Base-by-base conservation (phyloP, 495 filamentous ascomycete species). In the Podospora appendiculata region DNA sequence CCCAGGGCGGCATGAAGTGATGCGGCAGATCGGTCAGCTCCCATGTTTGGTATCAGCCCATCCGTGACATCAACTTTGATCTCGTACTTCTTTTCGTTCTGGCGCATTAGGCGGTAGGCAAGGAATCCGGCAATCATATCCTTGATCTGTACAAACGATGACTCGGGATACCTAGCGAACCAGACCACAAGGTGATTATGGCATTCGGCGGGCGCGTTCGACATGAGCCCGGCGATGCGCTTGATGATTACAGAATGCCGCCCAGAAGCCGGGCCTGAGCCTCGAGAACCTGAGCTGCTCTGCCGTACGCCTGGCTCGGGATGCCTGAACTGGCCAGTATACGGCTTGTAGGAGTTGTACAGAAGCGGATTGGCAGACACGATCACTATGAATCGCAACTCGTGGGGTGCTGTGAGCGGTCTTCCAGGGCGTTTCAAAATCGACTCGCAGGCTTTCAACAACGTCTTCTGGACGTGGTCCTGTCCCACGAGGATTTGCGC, bases 191-290 rank as follows among this genome's bases (percentile, higher is more conserved):
- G 68, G 55, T 87, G 82, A 49, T 85, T 85, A 61, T 95, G 90
- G 58, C 87, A 90, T 41, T 85, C 79, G 59, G 79, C 82, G 0
- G 88, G 77, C 12, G 87, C 66, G 66, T 94, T 89, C 3, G 89
- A 84, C 41, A 95, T 54, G 32, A 96, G 66, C 7, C 91, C 91
- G 18, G 95, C 61, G 46, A 95, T 85, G 43, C 91, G 79, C 62
- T 96, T 96, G 60, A 93, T 78, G 52, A 96, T 88, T 13, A 85
- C 85, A n/a, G 87, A 86, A 58, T 93, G 85, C 45, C 81, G 74
- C 16, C 78, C 78, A 42, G 81, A 65, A 3, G 51, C 52, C 0
- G 63, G 69, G 0, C 63, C 62, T 3, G 58, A 58, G n/a, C 54
- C 54, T n/a, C 58, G 53, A 9, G 55, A 38, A 0, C 38, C 17